These are phyloP conservation scores for Planoprotostelium fungivorum DNA, from an alignment of 78 protist species.

Conservation along the genomic window DNA sequence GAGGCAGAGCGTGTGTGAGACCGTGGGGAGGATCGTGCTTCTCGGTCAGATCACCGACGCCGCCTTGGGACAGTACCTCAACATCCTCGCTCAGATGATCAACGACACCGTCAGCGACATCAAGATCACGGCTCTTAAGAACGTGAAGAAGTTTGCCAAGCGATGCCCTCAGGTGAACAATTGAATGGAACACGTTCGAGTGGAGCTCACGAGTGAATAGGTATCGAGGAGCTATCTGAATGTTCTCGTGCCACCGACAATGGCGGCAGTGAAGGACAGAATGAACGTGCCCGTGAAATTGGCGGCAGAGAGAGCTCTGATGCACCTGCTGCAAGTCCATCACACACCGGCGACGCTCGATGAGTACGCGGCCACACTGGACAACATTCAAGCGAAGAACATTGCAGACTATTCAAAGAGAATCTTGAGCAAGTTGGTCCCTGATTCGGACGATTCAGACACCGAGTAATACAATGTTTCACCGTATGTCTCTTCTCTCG, in stretches of 20 bases:
- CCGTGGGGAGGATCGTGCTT: not conserved
- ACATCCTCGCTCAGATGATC: not conserved
- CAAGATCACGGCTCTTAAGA: conserved; percentile 35
- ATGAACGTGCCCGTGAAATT: conserved; percentile 47
- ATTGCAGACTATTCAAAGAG: conserved; percentile 38
- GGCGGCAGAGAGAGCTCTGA: conserved; percentile 39
- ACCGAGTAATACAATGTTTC: too few relatives aligned
- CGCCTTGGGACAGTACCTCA: not conserved
- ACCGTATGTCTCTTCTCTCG: too few relatives aligned
- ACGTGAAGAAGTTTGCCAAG: conserved; percentile 41
- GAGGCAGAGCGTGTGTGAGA: not conserved
- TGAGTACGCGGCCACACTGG: not conserved
- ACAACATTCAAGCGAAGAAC: not conserved
- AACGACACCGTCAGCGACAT: conserved; percentile 32
- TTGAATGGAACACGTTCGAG: not conserved
- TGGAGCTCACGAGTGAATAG: not conserved
- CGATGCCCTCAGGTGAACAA: not conserved
- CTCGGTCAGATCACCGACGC: not conserved
- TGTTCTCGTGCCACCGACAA: conserved; percentile 39
- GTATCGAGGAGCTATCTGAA: conserved; percentile 19
- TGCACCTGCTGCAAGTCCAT: conserved; percentile 48
- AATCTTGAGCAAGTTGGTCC: conserved; percentile 37
- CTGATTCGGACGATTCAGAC: conserved; percentile 15
- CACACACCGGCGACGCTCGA: conserved; percentile 1
- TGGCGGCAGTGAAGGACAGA: conserved; percentile 51